Evolutionary conservation across 148 eudicot genomes (phyloP), one percentile per base, ranked within the genome.

Genomic region (Polygonum maritimum): DNA sequence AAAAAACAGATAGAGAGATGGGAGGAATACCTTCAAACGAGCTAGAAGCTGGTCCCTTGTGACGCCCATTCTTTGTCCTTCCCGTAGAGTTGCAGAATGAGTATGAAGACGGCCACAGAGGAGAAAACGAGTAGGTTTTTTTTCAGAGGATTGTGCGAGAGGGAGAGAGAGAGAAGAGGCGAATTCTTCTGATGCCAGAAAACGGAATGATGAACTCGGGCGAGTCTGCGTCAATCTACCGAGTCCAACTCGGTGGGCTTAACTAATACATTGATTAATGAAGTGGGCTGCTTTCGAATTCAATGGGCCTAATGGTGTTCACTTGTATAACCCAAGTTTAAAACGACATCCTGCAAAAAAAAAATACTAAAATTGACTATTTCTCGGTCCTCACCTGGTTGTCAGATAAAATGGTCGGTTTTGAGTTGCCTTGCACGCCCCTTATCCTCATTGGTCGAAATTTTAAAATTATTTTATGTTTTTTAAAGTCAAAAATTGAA

Each of bases 1-100:
- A 39, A 4, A 18, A 22, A 19, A 41, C 5, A 18, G 62, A 45
- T 47, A 69, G 21, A 58, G 19, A 14, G 57, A 45, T 14, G 54
- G 54, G 40, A 72, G 22, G 12, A 1, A 1, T 58, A 83, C 85
- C 85, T 83, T 74, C 74, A 83, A 80, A 72, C 76, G 80, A 52
- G 75, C 73, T 11, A 83, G 73, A 49, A 83, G 80, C 41, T 77
- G 82, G 36, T 83, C 80, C 80, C 77, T 83, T 4, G 82, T 74
- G 55, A 69, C 70, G 3, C 82, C 80, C 85, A 83, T 83, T 5
- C 36, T 62, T 79, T 16, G 49, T 44, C 47, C 31, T 1, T 26
- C 80, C 9, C 2, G 45, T 70, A 44, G 48, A 38, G 12, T 18
- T 15, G 74, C 9, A 40, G 48, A 36, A 70, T 39, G 47, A 70